These are phyloP conservation scores for Pilatotrama ljubarskyi DNA, from an alignment of 768 basidiomycete genomes.

Conservation along the genomic window DNA sequence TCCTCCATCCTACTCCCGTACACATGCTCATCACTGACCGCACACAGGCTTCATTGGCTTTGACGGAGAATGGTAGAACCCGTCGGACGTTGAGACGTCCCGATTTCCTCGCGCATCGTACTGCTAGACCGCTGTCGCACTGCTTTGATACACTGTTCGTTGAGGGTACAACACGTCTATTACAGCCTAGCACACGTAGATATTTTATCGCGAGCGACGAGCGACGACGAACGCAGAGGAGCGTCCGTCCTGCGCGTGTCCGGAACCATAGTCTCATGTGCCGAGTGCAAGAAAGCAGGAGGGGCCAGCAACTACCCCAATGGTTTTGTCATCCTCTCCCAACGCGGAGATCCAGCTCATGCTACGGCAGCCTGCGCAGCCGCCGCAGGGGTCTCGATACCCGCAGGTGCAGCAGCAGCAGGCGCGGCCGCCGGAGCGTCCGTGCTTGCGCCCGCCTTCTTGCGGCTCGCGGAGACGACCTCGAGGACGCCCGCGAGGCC, in stretches of 20 bases:
- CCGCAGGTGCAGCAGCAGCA: conserved; percentile 2
- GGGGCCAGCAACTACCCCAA: background rate
- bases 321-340: background rate
- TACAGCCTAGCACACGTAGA: conserved; percentile 15
- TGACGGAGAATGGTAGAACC: conserved; percentile 77
- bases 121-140: conserved; percentile 1
- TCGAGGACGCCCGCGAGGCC: conserved; percentile 70
- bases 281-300: background rate
- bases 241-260: background rate
- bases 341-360: background rate
- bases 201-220: background rate
- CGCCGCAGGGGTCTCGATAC: conserved; percentile 10
- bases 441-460: conserved; percentile 22
- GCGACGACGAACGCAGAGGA: no score
- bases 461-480: conserved; percentile 57
- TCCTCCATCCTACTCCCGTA: background rate
- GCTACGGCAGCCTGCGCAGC: conserved; percentile 16
- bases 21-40: conserved; percentile 3
- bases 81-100: background rate
- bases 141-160: conserved; percentile 9
- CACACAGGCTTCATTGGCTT: conserved; percentile 75
- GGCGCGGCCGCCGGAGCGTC: conserved; percentile 11
- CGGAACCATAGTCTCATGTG: background rate
- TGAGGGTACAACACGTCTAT: conserved; percentile 21
- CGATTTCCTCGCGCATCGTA: background rate